These are phyloP conservation scores for Eucalyptus cladocalyx DNA, from an alignment of 345 rosid genomes.

Conservation along the genomic window DNA sequence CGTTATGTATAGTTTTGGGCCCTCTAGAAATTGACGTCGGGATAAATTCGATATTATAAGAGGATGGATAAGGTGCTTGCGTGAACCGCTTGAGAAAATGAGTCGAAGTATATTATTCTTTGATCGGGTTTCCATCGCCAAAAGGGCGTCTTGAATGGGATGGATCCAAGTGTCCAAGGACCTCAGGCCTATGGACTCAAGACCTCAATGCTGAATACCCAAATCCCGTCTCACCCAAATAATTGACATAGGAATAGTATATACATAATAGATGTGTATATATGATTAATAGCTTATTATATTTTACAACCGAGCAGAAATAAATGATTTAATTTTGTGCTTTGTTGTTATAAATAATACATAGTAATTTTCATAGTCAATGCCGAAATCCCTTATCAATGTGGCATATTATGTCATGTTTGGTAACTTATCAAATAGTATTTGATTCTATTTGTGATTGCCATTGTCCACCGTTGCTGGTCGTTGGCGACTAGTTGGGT, in stretches of 20 bases:
- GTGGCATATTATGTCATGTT: fast-evolving
- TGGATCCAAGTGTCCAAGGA: background rate
- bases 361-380: too few relatives aligned
- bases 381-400: too few relatives aligned
- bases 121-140: too few relatives aligned
- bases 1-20: too few relatives aligned
- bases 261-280: background rate
- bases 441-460: fast-evolving
- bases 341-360: background rate
- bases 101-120: too few relatives aligned
- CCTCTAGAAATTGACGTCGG: background rate
- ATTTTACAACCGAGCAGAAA: too few relatives aligned
- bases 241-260: too few relatives aligned
- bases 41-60: too few relatives aligned
- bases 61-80: background rate
- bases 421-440: too few relatives aligned
- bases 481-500: fast-evolving
- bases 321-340: background rate
- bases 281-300: too few relatives aligned
- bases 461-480: fast-evolving
- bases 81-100: background rate
- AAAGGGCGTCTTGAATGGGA: too few relatives aligned
- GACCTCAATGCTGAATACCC: background rate
- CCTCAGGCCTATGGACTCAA: background rate
- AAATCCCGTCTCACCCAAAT: background rate